Evolutionary conservation across 2,329 filamentous ascomycete species (phyloP).

Genomic region (Chrysosporium keratinophilum): DNA sequence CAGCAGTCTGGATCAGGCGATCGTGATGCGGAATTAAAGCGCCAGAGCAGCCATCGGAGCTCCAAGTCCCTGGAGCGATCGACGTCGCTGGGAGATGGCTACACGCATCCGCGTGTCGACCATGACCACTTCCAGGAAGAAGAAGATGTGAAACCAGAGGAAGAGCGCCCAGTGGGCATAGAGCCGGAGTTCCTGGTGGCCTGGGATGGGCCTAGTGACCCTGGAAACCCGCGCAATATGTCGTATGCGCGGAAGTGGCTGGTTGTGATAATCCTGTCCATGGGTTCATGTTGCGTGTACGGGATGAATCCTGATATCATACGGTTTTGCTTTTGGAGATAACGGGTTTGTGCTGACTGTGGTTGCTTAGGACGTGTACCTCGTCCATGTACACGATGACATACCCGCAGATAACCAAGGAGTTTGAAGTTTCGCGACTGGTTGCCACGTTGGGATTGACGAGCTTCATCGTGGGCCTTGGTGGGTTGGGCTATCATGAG

Average conservation of each 20-base stretch:
- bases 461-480: conserved; percentile 70
- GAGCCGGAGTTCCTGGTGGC: conserved; percentile 54
- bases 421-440: conserved; percentile 61
- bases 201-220: conserved; percentile 67
- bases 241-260: conserved; percentile 60
- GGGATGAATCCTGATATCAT: conserved; percentile 29
- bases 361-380: conserved; percentile 56
- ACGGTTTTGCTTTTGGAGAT: not conserved
- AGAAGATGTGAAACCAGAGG: conserved; percentile 19
- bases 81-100: conserved; percentile 15
- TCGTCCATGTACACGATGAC: conserved; percentile 84
- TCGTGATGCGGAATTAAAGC: not conserved
- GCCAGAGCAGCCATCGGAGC: conserved; percentile 5
- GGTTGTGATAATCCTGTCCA: conserved; percentile 63
- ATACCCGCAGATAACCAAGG: conserved; percentile 62
- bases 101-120: conserved; percentile 18
- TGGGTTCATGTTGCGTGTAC: conserved; percentile 72
- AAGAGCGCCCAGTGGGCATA: conserved; percentile 17
- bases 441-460: conserved; percentile 73
- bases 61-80: conserved; percentile 12
- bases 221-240: conserved; percentile 63
- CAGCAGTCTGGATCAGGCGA: not conserved
- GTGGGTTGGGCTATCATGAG: conserved; percentile 19
- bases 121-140: conserved; percentile 20
- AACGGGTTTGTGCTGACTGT: not conserved